phyloP scores from a whole-genome alignment of 345 rosid genomes.

The Brassica rapa region DNA sequence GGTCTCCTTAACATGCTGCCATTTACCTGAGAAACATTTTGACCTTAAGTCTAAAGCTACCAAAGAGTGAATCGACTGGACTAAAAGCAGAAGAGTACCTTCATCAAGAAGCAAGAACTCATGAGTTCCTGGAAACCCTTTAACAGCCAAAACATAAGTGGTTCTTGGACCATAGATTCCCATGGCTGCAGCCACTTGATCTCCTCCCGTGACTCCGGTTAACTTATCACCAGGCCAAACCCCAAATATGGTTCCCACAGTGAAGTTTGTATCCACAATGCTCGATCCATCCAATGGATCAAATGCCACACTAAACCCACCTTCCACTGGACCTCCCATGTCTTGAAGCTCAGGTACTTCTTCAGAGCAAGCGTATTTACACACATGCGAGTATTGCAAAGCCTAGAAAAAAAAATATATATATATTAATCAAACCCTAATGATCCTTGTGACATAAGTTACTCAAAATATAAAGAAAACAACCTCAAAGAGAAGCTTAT shows the following conservation, averaged over 20 bases:
- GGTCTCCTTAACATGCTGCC: conserved; percentile 96
- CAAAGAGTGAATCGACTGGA: background rate
- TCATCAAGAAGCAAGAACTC: conserved; percentile 99
- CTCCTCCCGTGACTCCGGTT: conserved; percentile 77
- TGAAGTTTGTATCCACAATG: conserved; percentile 83
- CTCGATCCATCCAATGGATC: conserved; percentile 92
- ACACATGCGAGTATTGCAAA: conserved; percentile 81
- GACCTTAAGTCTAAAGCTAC: conserved; percentile 15
- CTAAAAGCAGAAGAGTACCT: conserved; percentile 48
- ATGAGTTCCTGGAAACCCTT: conserved; percentile 85
- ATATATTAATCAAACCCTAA: conserved; percentile 19
- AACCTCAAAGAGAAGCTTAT: conserved; percentile 91
- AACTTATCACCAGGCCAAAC: conserved; percentile 98
- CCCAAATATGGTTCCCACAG: conserved; percentile 93
- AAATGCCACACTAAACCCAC: conserved; percentile 90
- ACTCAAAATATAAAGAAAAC: conserved; percentile 20
- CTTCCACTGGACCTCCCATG: conserved; percentile 95
- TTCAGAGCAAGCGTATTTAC: conserved; percentile 96
- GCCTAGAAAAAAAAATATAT: too few species aligned
- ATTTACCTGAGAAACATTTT: conserved; percentile 60
- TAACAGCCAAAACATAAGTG: conserved; percentile 84
- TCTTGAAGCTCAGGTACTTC: conserved; percentile 95
- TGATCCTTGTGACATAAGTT: background rate
- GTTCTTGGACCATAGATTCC: conserved; percentile 94
- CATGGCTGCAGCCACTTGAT: conserved; percentile 96